Evolutionary conservation across 257 asterid species (phyloP).

Genomic region (Mitragyna speciosa): DNA sequence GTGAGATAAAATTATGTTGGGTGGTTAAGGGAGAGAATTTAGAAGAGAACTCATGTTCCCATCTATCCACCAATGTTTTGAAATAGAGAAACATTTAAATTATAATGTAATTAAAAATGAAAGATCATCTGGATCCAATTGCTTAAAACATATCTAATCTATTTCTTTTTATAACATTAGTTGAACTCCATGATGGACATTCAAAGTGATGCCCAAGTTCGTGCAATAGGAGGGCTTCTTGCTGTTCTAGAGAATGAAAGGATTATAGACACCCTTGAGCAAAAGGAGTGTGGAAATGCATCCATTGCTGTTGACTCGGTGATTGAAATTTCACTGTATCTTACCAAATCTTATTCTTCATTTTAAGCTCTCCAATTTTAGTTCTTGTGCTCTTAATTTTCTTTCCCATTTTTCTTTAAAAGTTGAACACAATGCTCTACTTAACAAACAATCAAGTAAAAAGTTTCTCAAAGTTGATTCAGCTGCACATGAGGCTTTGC

Average conservation of each 20-base stretch:
- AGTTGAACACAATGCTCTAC: constrained; percentile 31
- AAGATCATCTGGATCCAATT: not conserved
- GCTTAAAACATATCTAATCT: not conserved
- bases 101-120: not conserved
- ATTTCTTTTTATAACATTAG: constrained; percentile 38
- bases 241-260: constrained; percentile 93
- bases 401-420: not conserved
- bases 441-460: constrained; percentile 60
- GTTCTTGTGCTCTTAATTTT: constrained; percentile 21
- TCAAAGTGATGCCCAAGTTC: constrained; percentile 88
- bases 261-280: constrained; percentile 74
- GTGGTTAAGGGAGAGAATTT: constrained; percentile 3
- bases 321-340: constrained; percentile 87
- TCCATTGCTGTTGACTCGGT: constrained; percentile 77
- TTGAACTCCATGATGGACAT: constrained; percentile 96
- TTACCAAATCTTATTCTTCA: constrained; percentile 20
- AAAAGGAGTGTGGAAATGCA: constrained; percentile 59
- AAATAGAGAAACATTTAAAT: not conserved
- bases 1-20: constrained; percentile 4
- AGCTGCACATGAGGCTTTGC: constrained; percentile 88
- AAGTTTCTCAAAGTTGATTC: constrained; percentile 94
- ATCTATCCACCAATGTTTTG: not conserved
- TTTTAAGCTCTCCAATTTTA: constrained; percentile 3
- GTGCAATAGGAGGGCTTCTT: constrained; percentile 97
- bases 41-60: not conserved